Evolutionary conservation across 345 rosid species (phyloP).

Genomic region (Iberis pinnata): DNA sequence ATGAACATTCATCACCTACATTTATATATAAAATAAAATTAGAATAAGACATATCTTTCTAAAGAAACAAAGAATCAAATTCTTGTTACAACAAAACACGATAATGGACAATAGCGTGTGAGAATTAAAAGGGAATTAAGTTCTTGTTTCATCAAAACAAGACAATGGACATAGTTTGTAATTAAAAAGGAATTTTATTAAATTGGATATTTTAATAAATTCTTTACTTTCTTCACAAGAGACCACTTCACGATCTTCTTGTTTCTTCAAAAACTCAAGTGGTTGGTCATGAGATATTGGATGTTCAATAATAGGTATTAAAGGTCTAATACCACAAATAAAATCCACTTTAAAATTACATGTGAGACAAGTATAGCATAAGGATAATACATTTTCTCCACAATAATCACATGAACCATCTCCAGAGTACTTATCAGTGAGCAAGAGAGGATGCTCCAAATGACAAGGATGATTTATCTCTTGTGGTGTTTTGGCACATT

Average conservation of each 20-base stretch:
- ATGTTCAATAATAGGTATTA: neutral
- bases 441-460: neutral
- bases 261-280: slow-evolving; percentile 3
- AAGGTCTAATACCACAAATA: slow-evolving; percentile 5
- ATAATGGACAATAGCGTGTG: no score
- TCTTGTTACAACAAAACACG: no score
- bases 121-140: no score
- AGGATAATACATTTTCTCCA: no score
- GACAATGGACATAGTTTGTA: no score
- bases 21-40: no score
- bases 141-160: no score
- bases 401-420: no score
- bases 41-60: no score
- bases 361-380: neutral
- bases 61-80: no score
- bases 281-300: slow-evolving; percentile 4
- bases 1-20: no score
- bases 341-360: neutral
- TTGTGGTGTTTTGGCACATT: slow-evolving; percentile 4
- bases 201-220: neutral
- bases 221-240: neutral
- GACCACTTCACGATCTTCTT: neutral
- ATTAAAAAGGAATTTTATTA: no score
- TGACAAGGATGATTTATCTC: slow-evolving; percentile 10
- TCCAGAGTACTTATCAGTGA: neutral